These are phyloP conservation scores for Thielaviopsis ethacetica DNA, from an alignment of 2,329 filamentous ascomycete species.

Conservation along the genomic window DNA sequence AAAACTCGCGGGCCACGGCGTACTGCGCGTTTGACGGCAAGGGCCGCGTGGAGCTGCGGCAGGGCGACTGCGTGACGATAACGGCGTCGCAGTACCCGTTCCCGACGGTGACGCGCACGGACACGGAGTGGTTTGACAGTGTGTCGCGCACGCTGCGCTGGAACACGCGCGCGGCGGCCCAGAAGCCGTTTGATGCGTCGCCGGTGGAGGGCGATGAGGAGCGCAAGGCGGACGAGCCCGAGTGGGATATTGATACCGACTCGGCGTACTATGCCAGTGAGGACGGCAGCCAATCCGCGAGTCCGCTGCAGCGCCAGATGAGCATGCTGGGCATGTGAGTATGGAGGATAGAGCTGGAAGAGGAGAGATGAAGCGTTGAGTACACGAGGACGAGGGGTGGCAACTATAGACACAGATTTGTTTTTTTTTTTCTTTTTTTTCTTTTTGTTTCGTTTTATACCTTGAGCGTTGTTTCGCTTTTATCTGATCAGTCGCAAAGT, in stretches of 20 bases:
- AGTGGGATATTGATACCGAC: constrained; percentile 95
- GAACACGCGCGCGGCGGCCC: constrained; percentile 84
- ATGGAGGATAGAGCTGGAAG: background rate
- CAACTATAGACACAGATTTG: background rate
- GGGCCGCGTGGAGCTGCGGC: constrained; percentile 78
- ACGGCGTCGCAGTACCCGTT: constrained; percentile 94
- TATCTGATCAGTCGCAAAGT: background rate
- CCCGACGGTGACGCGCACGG: constrained; percentile 80
- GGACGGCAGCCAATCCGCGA: constrained; percentile 50
- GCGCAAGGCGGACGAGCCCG: constrained; percentile 29
- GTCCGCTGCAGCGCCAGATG: constrained; percentile 57
- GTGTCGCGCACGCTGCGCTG: constrained; percentile 82
- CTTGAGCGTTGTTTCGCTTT: background rate
- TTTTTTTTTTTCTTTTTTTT: constrained; percentile 2
- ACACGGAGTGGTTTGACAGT: constrained; percentile 92
- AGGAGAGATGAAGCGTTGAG: background rate
- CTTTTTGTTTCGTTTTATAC: background rate
- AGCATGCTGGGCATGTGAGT: constrained; percentile 47
- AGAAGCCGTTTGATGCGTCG: constrained; percentile 67
- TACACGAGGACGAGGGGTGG: too few relatives aligned
- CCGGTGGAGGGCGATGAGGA: constrained; percentile 28
- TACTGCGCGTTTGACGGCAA: constrained; percentile 98
- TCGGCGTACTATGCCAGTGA: constrained; percentile 55
- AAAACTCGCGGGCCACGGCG: constrained; percentile 73
- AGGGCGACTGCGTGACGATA: constrained; percentile 91